Conservation (phyloP, 192 early-diverging fungal genomes). For the Chytriomyces sp. region DNA sequence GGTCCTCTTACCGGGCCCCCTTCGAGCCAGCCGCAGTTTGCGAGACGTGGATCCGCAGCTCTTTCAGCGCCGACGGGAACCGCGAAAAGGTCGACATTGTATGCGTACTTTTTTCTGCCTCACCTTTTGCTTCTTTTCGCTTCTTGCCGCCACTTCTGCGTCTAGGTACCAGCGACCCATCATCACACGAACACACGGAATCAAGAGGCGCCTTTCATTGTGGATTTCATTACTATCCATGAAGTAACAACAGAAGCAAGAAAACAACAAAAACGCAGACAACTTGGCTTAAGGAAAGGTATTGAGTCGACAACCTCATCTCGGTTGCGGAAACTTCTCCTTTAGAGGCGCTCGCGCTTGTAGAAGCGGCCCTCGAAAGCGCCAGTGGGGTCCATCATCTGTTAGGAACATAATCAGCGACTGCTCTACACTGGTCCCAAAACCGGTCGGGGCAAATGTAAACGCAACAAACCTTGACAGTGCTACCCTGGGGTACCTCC, state of each 20-base stretch:
- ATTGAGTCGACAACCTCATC: background rate
- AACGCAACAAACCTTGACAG: conserved; percentile 1
- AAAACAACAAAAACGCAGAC: background rate
- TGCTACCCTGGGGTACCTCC: conserved; percentile 15
- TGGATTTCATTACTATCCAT: too few relatives aligned
- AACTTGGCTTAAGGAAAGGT: background rate
- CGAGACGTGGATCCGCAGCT: conserved; percentile 89
- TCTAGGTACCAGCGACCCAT: background rate
- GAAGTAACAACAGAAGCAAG: background rate
- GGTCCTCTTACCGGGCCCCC: conserved; percentile 67
- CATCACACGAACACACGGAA: background rate
- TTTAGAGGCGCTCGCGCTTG: background rate
- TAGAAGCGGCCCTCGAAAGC: conserved; percentile 1
- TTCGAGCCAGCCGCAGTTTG: conserved; percentile 76
- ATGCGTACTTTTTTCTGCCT: background rate
- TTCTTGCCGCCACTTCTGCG: background rate
- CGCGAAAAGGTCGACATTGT: background rate
- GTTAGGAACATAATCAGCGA: background rate
- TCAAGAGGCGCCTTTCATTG: background rate
- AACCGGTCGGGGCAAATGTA: too few relatives aligned
- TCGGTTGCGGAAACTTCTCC: background rate
- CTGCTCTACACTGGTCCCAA: background rate
- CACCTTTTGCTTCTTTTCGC: background rate
- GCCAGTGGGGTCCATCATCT: conserved; percentile 17
- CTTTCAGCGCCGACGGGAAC: conserved; percentile 63